Evolutionary conservation across 306 rosid species (phyloP), one percentile per base, ranked within the genome.

Genomic region (Albizia julibrissin): DNA sequence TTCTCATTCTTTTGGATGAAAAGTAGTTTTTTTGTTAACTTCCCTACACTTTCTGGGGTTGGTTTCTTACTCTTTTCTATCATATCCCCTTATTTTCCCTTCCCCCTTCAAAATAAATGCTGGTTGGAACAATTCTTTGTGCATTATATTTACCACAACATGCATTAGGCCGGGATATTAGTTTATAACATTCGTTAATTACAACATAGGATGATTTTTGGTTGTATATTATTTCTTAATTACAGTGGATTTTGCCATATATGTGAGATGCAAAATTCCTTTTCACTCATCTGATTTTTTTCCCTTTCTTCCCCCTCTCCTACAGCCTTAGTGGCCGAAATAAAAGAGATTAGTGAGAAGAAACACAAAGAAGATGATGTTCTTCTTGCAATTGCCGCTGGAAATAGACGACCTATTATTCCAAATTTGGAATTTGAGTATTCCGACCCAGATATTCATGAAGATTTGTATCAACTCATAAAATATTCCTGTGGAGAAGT

Each of bases 401-500:
- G 98, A 83, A 96, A 92, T 87, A 91, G 97, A 80, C 89, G 94
- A 50, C 97, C 97, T 33, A 89, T 96, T 71, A 87, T 89, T 89
- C 95, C 99, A 34, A 93, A 96, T 88, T 81, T 96, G 92, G 97
- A 96, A 83, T 96, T 89, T 80, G 91, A 89, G 85, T 96, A 90
- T 85, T 84, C 90, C 74, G 99, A 96, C 86, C 87, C 87, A 19
- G 98, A 86, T 77, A 90, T 96, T 81, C 99, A 96, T 77, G 98
- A 96, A 88, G 98, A 96, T 77, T 84, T 96, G 79, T 96, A 96
- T 85, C 98, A 94, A 87, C 98, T 96, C 29, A 85, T 96, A 59
- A 92, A 96, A 79, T 96, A 92, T 84, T 96, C 99, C 8, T 93
- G 98, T 86, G 97, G 95, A 81, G 99, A 96, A 90, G 89, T 96